A percentile compares a stretch with the other conserved stretches of the same genome.
Conservation (phyloP, 768 basidiomycete species). For the Auricularia cornea region DNA sequence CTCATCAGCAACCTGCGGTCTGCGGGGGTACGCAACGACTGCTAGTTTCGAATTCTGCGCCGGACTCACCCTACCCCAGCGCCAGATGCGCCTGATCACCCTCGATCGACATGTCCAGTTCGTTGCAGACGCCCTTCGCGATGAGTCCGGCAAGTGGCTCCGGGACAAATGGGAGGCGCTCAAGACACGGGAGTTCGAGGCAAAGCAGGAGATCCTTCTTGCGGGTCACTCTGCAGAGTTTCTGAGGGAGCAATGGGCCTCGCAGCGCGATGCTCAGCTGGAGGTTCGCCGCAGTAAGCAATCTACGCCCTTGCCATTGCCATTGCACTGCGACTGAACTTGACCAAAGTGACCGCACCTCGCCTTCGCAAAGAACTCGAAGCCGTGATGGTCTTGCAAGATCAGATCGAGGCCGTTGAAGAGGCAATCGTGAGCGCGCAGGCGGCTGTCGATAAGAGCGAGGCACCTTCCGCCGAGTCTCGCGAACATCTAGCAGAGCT, state of each 20-base stretch:
- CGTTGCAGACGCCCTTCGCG: slow-evolving; percentile 3
- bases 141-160: slow-evolving; percentile 29
- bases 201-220: neutral
- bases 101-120: neutral
- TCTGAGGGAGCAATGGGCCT: slow-evolving; percentile 25
- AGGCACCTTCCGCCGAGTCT: too few relatives aligned
- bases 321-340: too few relatives aligned
- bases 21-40: neutral
- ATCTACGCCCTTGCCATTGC: too few relatives aligned
- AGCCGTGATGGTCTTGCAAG: slow-evolving; percentile 23
- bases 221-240: slow-evolving; percentile 12
- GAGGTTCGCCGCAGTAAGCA: slow-evolving; percentile 23
- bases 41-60: too few relatives aligned
- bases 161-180: slow-evolving; percentile 13
- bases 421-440: too few relatives aligned
- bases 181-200: slow-evolving; percentile 3
- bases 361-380: slow-evolving; percentile 27
- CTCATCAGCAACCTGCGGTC: neutral
- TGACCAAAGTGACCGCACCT: slow-evolving; percentile 5
- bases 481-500: too few relatives aligned
- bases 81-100: too few relatives aligned
- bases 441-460: too few relatives aligned
- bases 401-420: slow-evolving; percentile 19
- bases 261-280: slow-evolving; percentile 25
- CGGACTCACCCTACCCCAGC: too few relatives aligned